Evolutionary conservation across 768 basidiomycete genomes (phyloP), one percentile per base, ranked within the genome.

Genomic region (Tylopilus felleus): DNA sequence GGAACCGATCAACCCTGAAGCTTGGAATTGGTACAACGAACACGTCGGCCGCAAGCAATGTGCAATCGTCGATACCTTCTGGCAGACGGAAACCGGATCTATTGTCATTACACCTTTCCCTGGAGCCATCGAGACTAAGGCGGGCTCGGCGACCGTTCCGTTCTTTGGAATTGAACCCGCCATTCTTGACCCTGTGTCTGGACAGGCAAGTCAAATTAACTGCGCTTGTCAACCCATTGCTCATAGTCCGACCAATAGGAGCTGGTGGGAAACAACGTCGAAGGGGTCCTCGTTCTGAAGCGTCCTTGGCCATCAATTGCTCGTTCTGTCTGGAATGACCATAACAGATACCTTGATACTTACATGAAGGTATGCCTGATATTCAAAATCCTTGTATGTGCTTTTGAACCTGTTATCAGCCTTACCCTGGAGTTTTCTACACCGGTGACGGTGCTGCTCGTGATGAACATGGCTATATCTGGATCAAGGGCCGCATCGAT

Each of bases 11-110:
- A 98, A 98, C 73, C 94, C 95, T 25, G 96, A 98, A 71, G 96
- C 96, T 12, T 98, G 97, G 96, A 83, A 95, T 64, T 98, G 96
- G 96, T 97, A 95, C 74, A 93, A 96, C 71, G 93, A 97, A 65
- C 83, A 93, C 65, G 94, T 97, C 50, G 97, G 96, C 10, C 80
- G 82, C 65, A 78, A 73, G 60, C 81, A 98, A 70, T 95, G 92
- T 67, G 93, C 96, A 7, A 85, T 98, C 60, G 94, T 96, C 39
- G 94, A 97, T 73, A 96, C 92, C 4, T 94, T 84, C 74, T 94
- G 91, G 92, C 95, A 98, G 80, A 99, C 97, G 0, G 96, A 99
- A 76, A 98, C 97, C 1, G 97, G 97, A 50, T 92, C 90, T 2
- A 95, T 97, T 70, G 86, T 94, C 50, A 82, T 99, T 53, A 93